Percentiles rank a stretch among this genome's conserved stretches.
These are phyloP conservation scores for Ophiostoma triangulosporum DNA, from an alignment of 2,329 filamentous ascomycete genomes.

Conservation along the genomic window DNA sequence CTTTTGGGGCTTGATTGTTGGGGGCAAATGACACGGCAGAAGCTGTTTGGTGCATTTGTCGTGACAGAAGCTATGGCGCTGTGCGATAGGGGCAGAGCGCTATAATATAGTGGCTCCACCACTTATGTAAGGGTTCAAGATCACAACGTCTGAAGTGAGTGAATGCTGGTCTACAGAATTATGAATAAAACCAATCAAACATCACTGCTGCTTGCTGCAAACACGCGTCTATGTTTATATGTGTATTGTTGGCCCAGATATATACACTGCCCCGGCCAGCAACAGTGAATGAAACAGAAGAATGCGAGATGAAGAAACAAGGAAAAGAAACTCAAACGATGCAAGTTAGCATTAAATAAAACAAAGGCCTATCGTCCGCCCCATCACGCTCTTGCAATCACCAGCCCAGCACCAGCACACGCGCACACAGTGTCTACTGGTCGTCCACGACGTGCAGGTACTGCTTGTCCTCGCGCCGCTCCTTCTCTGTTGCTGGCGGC, in stretches of 20 bases:
- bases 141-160: too few species aligned
- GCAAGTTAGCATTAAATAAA: not conserved
- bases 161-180: not conserved
- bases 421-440: conserved; percentile 40
- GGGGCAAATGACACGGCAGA: too few species aligned
- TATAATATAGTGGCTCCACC: too few species aligned
- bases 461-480: conserved; percentile 90
- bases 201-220: not conserved
- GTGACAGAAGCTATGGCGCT: too few species aligned
- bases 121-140: too few species aligned
- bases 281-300: conserved; percentile 1
- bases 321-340: not conserved
- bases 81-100: too few species aligned
- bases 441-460: conserved; percentile 90
- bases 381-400: not conserved
- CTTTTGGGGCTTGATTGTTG: too few species aligned
- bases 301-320: not conserved
- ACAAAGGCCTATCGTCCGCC: not conserved
- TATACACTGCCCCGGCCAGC: conserved; percentile 5
- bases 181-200: not conserved
- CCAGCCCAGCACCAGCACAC: not conserved
- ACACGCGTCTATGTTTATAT: not conserved
- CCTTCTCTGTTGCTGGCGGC: conserved; percentile 85
- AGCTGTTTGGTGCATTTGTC: too few species aligned
- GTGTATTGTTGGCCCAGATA: conserved; percentile 1